Conservation (phyloP, 768 basidiomycete genomes). For the Kwoniella bestiolae region DNA sequence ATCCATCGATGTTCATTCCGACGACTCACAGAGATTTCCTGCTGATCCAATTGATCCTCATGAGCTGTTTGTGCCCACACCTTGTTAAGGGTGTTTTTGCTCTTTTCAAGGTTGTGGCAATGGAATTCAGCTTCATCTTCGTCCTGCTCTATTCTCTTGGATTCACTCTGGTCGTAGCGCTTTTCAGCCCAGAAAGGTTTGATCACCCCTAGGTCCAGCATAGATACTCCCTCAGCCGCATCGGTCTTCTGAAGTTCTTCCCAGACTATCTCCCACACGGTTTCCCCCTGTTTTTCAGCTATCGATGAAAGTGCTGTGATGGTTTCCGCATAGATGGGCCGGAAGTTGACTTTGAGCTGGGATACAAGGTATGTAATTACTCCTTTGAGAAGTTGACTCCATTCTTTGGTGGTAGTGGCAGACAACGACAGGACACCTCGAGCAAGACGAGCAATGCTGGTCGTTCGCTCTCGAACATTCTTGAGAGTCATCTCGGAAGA, state of each 20-base stretch:
- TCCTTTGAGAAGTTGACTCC: conserved; percentile 3
- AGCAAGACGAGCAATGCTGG: conserved; percentile 74
- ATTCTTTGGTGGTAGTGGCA: not conserved
- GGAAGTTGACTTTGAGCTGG: conserved; percentile 89
- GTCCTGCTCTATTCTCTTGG: conserved; percentile 20
- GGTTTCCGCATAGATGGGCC: conserved; percentile 86
- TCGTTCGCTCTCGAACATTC: conserved; percentile 80
- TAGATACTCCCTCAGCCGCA: conserved; percentile 18
- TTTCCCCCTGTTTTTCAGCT: conserved; percentile 67
- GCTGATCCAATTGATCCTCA: conserved; percentile 48
- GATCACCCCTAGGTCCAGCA: conserved; percentile 29
- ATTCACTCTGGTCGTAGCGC: not conserved
- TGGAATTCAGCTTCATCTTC: conserved; percentile 54
- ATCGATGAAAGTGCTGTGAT: conserved; percentile 67
- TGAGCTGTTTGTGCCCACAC: conserved; percentile 33
- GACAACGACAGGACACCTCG: conserved; percentile 47
- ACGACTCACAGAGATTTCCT: conserved; percentile 63
- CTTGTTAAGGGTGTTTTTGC: conserved; percentile 15
- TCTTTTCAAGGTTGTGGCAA: conserved; percentile 52
- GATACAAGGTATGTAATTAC: conserved; percentile 59
- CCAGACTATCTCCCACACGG: conserved; percentile 74
- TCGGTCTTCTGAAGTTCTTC: conserved; percentile 63
- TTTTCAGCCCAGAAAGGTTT: conserved; percentile 38
- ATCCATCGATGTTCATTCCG: not conserved
- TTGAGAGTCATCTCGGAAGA: conserved; percentile 75